These are phyloP conservation scores for Aspergillus fumigatiaffinis DNA, from an alignment of 2,329 filamentous ascomycete species.

Conservation along the genomic window DNA sequence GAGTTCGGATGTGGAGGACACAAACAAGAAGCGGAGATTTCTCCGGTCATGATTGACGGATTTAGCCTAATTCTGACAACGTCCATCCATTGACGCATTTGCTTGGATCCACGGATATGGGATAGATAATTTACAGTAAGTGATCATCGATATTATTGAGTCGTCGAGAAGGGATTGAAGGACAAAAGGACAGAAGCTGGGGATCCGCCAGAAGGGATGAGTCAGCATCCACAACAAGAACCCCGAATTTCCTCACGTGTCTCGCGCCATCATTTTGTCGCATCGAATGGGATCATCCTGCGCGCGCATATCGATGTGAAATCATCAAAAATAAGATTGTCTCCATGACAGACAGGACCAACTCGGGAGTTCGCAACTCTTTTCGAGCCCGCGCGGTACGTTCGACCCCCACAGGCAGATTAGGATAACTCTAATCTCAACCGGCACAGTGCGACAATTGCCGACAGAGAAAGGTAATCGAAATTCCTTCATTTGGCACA, in stretches of 20 bases:
- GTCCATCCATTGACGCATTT: neutral
- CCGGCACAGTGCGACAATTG: conserved; percentile 24
- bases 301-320: neutral
- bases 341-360: conserved; percentile 4
- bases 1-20: neutral
- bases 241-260: neutral
- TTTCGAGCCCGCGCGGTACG: conserved; percentile 24
- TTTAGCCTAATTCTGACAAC: neutral
- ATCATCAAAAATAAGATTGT: neutral
- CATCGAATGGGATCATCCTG: neutral
- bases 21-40: neutral
- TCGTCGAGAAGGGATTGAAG: neutral
- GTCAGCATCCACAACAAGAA: neutral
- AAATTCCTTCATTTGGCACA: neutral
- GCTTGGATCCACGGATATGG: neutral
- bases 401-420: neutral
- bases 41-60: neutral
- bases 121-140: neutral
- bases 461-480: conserved; percentile 23
- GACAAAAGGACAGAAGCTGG: neutral
- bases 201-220: neutral
- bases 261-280: neutral
- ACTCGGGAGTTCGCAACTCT: conserved; percentile 11
- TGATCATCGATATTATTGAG: neutral
- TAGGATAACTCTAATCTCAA: neutral